Percentiles rank a stretch among this genome's conserved stretches.
These are phyloP conservation scores for Dryas integrifolia DNA, from an alignment of 331 rosid genomes.

Conservation along the genomic window DNA sequence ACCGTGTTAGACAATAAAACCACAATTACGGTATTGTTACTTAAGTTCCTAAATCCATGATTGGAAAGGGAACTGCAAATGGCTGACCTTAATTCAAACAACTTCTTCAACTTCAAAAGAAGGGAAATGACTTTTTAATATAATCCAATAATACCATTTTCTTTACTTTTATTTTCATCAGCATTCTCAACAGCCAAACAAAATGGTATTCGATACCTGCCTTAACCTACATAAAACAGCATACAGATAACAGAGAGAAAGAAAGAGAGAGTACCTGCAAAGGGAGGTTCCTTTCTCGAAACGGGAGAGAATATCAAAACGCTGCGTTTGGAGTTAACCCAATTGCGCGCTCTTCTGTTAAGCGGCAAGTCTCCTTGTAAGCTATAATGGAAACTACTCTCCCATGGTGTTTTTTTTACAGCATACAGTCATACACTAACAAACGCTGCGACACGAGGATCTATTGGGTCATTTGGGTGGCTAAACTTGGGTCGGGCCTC, in stretches of 20 bases:
- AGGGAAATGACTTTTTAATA: background rate
- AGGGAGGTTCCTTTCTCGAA: too few relatives aligned
- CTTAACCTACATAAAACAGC: background rate
- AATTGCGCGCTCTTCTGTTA: background rate
- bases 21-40: too few relatives aligned
- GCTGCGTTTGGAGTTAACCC: background rate
- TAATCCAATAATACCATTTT: background rate
- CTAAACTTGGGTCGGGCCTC: background rate
- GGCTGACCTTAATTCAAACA: background rate
- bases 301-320: background rate
- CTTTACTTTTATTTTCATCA: background rate
- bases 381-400: background rate
- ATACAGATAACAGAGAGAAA: background rate
- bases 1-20: too few relatives aligned
- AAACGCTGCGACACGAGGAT: background rate
- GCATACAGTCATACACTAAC: too few relatives aligned
- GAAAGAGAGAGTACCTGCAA: constrained; percentile 4
- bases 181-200: background rate
- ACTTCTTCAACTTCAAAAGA: background rate
- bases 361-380: background rate
- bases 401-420: background rate
- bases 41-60: background rate
- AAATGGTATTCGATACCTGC: background rate
- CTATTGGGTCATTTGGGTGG: background rate
- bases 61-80: background rate